Evolutionary conservation across 1,139 yeast genomes (phyloP), one percentile per base, ranked within the genome.

Genomic region (Pichia sp.): DNA sequence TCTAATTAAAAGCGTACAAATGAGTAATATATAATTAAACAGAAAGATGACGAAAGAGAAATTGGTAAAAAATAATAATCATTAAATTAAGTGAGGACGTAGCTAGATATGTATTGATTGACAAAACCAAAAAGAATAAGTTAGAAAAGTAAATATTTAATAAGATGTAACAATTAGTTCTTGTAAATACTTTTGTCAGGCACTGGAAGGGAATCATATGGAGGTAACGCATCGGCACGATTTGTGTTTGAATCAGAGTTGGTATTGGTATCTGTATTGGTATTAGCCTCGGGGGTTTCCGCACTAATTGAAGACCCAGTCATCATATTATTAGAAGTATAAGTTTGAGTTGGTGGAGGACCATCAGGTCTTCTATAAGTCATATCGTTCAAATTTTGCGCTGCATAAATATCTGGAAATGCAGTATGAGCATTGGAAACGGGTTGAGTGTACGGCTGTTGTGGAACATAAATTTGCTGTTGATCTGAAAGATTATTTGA

Each of bases 331-430:
- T 32, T 16, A 12, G 43, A 16, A 18, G 20, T 37, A 22, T 46
- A 46, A 15, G 48, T 35, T 36, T 39, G 26, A 16, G 53, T 36
- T 18, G 54, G 52, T 27, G 54, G 54, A 4, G 54, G 52, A 2
- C 44, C 53, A 41, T 37, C 34, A 15, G 52, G 50, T 26, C 51
- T 41, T 27, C 32, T 34, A 27, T 47, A 47, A 23, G 44, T 16
- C 51, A 47, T 51, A 16, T 47, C 38, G 18, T 26, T 20, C 7
- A 32, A 15, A 18, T 42, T 20, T 16, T 32, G 35, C 18, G 43
- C 44, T 13, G 43, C 40, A 39, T 42, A 43, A 15, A 29, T 43
- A 26, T 36, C 16, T 4, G 44, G 39, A 3, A 40, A 24, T 6
- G 38, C 25, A 7, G 47, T 42, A 29, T 43, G 34, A 18, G 39